Percentiles rank a stretch among this genome's conserved stretches.
phyloP scores from a whole-genome alignment of 768 basidiomycete species.

The Tubosaeta sp. region DNA sequence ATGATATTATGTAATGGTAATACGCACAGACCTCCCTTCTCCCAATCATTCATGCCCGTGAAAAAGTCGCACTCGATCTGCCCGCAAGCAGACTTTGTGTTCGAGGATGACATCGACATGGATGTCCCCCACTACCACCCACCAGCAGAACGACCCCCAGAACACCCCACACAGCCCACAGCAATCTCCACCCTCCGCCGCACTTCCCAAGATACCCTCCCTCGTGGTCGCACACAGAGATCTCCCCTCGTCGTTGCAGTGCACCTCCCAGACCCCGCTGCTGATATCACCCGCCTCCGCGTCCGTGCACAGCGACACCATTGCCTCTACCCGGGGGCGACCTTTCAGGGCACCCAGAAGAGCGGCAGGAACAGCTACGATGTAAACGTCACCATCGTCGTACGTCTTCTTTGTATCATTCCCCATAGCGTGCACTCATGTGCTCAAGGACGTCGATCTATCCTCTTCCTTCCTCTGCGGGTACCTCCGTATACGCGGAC shows the following conservation, averaged over 20 bases:
- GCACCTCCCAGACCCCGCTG: slow-evolving; percentile 46
- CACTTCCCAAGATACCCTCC: slow-evolving; percentile 9
- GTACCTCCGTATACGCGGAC: slow-evolving; percentile 86
- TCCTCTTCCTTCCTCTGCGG: slow-evolving; percentile 82
- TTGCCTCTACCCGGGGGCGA: slow-evolving; percentile 83
- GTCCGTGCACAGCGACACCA: slow-evolving; percentile 69
- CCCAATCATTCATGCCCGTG: slow-evolving; percentile 26
- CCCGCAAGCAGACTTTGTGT: slow-evolving; percentile 21
- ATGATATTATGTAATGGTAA: background rate
- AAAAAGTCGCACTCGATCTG: slow-evolving; percentile 15
- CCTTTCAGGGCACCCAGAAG: slow-evolving; percentile 90
- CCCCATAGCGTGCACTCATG: slow-evolving; percentile 2
- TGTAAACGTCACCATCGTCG: slow-evolving; percentile 87
- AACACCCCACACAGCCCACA: slow-evolving; percentile 8
- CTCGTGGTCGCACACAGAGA: slow-evolving; percentile 10
- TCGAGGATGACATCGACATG: slow-evolving; percentile 37
- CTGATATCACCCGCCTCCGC: slow-evolving; percentile 75
- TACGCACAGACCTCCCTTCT: slow-evolving; percentile 13
- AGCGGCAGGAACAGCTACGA: slow-evolving; percentile 93
- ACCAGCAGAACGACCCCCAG: background rate
- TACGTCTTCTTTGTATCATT: slow-evolving; percentile 40
- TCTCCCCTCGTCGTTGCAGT: slow-evolving; percentile 7
- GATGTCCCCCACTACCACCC: slow-evolving; percentile 10
- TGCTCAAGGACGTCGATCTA: slow-evolving; percentile 80
- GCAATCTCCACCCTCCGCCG: slow-evolving; percentile 14